Percentiles rank a stretch among this genome's conserved stretches.
These are phyloP conservation scores for Pseudocercospora pini-densiflorae DNA, from an alignment of 2,329 filamentous ascomycete genomes.

Conservation along the genomic window DNA sequence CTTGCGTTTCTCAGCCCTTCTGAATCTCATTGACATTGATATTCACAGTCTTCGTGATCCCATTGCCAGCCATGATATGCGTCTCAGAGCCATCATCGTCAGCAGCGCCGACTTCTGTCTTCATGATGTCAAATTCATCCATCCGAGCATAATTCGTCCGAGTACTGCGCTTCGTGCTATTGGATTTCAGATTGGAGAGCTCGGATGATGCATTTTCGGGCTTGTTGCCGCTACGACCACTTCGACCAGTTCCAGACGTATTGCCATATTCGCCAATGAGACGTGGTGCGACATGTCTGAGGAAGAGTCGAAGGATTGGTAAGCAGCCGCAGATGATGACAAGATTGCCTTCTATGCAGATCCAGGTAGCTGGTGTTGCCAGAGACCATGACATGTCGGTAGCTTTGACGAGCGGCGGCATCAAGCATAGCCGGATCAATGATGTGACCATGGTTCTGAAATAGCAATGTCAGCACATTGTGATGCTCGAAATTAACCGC, in stretches of 20 bases:
- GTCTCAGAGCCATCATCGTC: constrained; percentile 21
- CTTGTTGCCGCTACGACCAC: constrained; percentile 6
- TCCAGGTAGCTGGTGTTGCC: constrained; percentile 22
- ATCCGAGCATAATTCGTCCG: constrained; percentile 15
- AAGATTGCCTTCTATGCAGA: constrained; percentile 24
- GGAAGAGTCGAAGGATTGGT: constrained; percentile 21
- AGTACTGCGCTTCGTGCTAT: neutral
- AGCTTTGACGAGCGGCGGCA: constrained; percentile 17
- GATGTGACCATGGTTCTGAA: constrained; percentile 18
- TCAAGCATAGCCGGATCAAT: constrained; percentile 17
- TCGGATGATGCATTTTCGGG: constrained; percentile 7
- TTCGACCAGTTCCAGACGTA: neutral
- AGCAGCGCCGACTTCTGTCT: constrained; percentile 11
- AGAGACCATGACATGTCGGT: constrained; percentile 19
- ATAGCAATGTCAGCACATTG: neutral
- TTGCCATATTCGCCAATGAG: constrained; percentile 17
- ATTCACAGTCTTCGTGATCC: neutral
- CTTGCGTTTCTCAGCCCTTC: too few species aligned
- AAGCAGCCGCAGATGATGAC: constrained; percentile 25
- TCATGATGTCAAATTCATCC: constrained; percentile 19
- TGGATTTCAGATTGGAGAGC: constrained; percentile 15
- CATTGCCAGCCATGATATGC: constrained; percentile 15
- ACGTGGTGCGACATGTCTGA: constrained; percentile 23
- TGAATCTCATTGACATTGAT: neutral
- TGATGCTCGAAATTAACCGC: neutral